Evolutionary conservation across 805 yeast genomes (phyloP), one percentile per base, ranked within the genome.

Genomic region (Cyberlindnera xishuangbannaensis): DNA sequence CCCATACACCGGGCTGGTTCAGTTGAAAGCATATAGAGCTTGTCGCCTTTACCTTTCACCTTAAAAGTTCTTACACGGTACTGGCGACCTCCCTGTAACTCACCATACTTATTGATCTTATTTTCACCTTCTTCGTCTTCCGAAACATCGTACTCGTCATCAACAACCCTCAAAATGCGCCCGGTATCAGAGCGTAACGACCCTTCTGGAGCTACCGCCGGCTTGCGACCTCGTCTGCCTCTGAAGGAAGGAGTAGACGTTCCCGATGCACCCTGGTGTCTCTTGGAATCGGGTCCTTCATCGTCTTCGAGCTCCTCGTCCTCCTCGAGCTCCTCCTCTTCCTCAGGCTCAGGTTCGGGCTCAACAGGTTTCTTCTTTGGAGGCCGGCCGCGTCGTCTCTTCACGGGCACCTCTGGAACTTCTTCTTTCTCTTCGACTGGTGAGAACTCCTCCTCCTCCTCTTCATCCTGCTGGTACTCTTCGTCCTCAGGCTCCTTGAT

Each of bases 1-100:
- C 97, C 97, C 41, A 90, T 86, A 50, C 90, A 77, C 47, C 97
- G 73, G 1, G 98, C 97, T 3, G 96, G 95, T 53, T 92, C 98
- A 0, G 97, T 88, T 3, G 95, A 80, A 30, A 92, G 73, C 95
- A 90, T 88, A 58, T 76, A 92, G 37, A 78, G 66, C 44, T 78
- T 69, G 15, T 76, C 73, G 7, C 95, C 96, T 35, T 75, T 62
- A 13, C 60, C 62, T 15, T 46, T 37, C 7, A 82, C 65, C 6
- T 77, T 78, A 57, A 83, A 83, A 0, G 82, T 71, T 40, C 79
- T 72, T 35, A 80, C 76, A 39, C 88, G 68, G 62, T 73, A 90
- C 49, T 75, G 73, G 43, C 97, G 71, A 13, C 76, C 88, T 4
- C 83, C 95, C 27, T 58, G 53, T 39, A 90, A 63, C 29, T 69